phyloP scores from a whole-genome alignment of 352 stramenopile species.

The Phytophthora capsici region DNA sequence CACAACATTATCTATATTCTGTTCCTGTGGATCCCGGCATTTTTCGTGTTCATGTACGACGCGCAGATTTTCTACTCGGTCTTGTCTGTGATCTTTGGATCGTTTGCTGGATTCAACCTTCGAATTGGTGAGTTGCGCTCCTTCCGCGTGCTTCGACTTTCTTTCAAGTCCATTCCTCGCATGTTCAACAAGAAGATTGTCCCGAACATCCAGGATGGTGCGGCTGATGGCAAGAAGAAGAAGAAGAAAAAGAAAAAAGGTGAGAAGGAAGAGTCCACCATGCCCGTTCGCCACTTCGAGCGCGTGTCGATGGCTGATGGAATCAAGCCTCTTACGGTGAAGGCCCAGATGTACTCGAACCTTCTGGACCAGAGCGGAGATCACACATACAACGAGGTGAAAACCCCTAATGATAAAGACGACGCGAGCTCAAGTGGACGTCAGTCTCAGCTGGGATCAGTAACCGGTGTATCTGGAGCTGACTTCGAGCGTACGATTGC shows the following conservation, averaged over 20 bases:
- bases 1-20: slow-evolving; percentile 89
- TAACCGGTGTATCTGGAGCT: slow-evolving; percentile 78
- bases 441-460: slow-evolving; percentile 67
- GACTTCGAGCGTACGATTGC: slow-evolving; percentile 88
- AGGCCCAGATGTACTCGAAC: slow-evolving; percentile 84
- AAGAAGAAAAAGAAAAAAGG: slow-evolving; percentile 78
- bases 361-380: slow-evolving; percentile 65
- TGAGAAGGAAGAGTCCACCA: slow-evolving; percentile 63
- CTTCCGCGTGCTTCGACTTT: slow-evolving; percentile 81
- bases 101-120: slow-evolving; percentile 86
- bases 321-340: slow-evolving; percentile 82
- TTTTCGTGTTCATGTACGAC: slow-evolving; percentile 89
- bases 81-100: slow-evolving; percentile 79
- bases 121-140: slow-evolving; percentile 85
- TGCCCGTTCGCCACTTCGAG: slow-evolving; percentile 83
- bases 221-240: slow-evolving; percentile 65
- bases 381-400: slow-evolving; percentile 68
- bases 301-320: slow-evolving; percentile 84
- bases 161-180: slow-evolving; percentile 87
- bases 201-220: slow-evolving; percentile 78
- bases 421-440: slow-evolving; percentile 61
- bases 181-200: slow-evolving; percentile 92
- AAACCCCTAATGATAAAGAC: slow-evolving; percentile 68
- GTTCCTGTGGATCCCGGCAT: slow-evolving; percentile 83
- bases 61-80: slow-evolving; percentile 89